phyloP scores from a whole-genome alignment of 352 stramenopile species.

The Thraustochytrium sp. region DNA sequence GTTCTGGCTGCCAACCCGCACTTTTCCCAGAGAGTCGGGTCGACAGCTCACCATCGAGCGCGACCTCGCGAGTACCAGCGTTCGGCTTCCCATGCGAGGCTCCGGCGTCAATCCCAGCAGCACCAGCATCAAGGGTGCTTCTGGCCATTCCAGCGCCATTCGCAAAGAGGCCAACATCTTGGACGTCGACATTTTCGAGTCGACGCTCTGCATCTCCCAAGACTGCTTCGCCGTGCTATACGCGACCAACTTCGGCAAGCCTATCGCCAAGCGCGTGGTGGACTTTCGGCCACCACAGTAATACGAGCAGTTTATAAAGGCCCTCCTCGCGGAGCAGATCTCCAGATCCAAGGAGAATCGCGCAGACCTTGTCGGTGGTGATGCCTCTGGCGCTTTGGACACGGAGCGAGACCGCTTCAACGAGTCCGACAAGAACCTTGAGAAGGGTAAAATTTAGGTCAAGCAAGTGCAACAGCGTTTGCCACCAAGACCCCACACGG shows the following conservation, averaged over 20 bases:
- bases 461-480: no score
- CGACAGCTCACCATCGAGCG: no score
- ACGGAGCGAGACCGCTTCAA: no score
- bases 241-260: not conserved
- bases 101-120: no score
- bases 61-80: no score
- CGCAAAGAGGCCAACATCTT: not conserved
- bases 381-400: not conserved
- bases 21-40: no score
- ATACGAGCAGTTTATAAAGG: not conserved
- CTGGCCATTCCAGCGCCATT: not conserved
- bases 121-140: not conserved
- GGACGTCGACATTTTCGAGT: not conserved
- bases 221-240: not conserved
- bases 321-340: not conserved
- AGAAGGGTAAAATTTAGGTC: not conserved
- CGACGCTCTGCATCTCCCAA: not conserved
- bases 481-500: no score
- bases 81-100: no score
- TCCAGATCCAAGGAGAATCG: not conserved
- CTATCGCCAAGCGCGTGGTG: not conserved
- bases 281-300: not conserved
- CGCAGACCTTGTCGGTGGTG: not conserved
- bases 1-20: no score
- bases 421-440: not conserved